These are phyloP conservation scores for Candida sanyaensis DNA, from an alignment of 1,139 yeast species.

Conservation along the genomic window DNA sequence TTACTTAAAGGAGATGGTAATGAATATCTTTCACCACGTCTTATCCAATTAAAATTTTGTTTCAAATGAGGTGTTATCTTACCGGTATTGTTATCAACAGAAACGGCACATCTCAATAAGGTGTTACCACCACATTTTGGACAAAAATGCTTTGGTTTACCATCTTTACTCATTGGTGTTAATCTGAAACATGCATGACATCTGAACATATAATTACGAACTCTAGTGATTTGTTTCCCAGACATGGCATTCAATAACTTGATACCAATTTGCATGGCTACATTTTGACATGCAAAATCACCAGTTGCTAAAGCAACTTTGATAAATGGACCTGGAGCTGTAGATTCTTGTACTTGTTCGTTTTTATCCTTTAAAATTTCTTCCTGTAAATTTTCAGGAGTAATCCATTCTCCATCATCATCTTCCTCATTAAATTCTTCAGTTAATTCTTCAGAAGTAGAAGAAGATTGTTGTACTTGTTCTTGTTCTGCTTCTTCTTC, in stretches of 20 bases:
- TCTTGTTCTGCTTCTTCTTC: constrained; percentile 7
- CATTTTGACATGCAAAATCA: constrained; percentile 97
- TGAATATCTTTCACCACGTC: constrained; percentile 80
- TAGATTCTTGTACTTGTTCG: constrained; percentile 39
- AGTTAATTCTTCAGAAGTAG: constrained; percentile 15
- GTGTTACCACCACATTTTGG: constrained; percentile 97
- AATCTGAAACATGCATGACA: constrained; percentile 95
- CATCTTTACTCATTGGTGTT: constrained; percentile 74
- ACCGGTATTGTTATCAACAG: constrained; percentile 79
- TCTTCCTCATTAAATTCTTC: constrained; percentile 60
- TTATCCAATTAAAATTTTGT: constrained; percentile 91
- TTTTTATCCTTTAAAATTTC: constrained; percentile 66
- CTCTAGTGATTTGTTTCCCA: constrained; percentile 82
- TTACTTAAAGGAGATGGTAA: constrained; percentile 73
- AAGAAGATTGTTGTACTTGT: constrained; percentile 11
- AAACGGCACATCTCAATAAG: constrained; percentile 84
- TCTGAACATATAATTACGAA: constrained; percentile 90
- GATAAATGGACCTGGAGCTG: constrained; percentile 31
- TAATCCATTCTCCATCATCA: constrained; percentile 96
- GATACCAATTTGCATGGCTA: constrained; percentile 86
- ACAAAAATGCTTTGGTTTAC: constrained; percentile 84
- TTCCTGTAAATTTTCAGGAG: constrained; percentile 78
- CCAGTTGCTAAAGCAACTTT: constrained; percentile 90
- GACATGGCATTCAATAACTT: constrained; percentile 82
- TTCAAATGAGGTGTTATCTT: constrained; percentile 87